phyloP scores from a whole-genome alignment of 371 early-diverging fungal species.

The Mucor irregularis region DNA sequence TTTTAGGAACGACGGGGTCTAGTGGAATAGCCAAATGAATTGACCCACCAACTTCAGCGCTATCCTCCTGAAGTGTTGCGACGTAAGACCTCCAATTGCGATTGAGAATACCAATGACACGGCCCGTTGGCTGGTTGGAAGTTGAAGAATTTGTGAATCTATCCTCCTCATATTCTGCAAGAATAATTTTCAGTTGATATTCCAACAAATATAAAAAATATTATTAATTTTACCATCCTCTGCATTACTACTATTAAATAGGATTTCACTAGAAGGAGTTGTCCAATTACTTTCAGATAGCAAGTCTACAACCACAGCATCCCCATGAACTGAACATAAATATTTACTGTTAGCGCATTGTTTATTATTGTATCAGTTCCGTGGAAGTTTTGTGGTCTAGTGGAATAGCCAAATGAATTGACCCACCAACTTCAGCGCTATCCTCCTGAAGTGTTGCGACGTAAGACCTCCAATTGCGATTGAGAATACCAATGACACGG shows the following conservation, averaged over 20 bases:
- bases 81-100: constrained; percentile 91
- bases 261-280: constrained; percentile 51
- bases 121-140: constrained; percentile 56
- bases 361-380: not conserved
- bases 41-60: constrained; percentile 53
- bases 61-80: constrained; percentile 81
- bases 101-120: constrained; percentile 82
- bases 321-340: constrained; percentile 67
- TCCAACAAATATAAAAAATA: too few species aligned
- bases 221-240: constrained; percentile 36
- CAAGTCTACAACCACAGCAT: constrained; percentile 77
- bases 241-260: constrained; percentile 47
- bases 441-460: constrained; percentile 86
- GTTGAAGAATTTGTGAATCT: constrained; percentile 11
- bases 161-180: constrained; percentile 28
- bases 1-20: constrained; percentile 85
- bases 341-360: too few species aligned
- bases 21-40: constrained; percentile 80
- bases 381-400: constrained; percentile 53
- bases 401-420: constrained; percentile 77
- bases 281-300: constrained; percentile 68
- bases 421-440: constrained; percentile 53
- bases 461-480: constrained; percentile 88
- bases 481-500: constrained; percentile 79
- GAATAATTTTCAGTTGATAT: too few species aligned